Evolutionary conservation across 2,329 filamentous ascomycete genomes (phyloP).

Genomic region (Epichloe bromicola): DNA sequence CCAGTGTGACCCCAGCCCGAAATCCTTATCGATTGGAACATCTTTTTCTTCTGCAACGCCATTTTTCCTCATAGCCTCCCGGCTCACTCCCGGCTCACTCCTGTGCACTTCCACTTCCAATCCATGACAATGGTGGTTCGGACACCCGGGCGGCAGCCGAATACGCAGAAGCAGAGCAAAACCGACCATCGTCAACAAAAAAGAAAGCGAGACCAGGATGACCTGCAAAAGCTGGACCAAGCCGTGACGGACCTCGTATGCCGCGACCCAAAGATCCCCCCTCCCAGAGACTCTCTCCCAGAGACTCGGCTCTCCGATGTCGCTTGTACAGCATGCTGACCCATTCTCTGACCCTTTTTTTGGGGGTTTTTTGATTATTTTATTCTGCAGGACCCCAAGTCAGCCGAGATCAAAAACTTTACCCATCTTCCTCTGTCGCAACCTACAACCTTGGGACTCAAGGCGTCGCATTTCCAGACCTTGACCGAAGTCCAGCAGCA

Average conservation of each 20-base stretch:
- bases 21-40: slow-evolving; percentile 1
- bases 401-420: slow-evolving; percentile 52
- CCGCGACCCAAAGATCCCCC: background rate
- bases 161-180: slow-evolving; percentile 16
- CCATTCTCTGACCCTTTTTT: background rate
- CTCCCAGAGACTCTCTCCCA: background rate
- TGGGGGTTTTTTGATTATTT: too few species aligned
- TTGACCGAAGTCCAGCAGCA: slow-evolving; percentile 85
- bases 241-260: slow-evolving; percentile 22
- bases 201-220: slow-evolving; percentile 24
- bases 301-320: background rate
- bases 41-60: background rate
- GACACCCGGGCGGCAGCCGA: slow-evolving; percentile 13
- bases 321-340: background rate
- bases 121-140: slow-evolving; percentile 16
- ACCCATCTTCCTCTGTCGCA: slow-evolving; percentile 75
- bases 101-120: too few species aligned
- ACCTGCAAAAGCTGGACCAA: slow-evolving; percentile 20
- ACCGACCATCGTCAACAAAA: slow-evolving; percentile 22
- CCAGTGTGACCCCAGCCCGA: background rate
- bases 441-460: slow-evolving; percentile 65
- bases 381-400: slow-evolving; percentile 42
- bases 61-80: background rate
- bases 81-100: background rate
- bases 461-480: slow-evolving; percentile 76